A percentile compares a stretch with the other conserved stretches of the same genome.
These are phyloP conservation scores for Mycena metata DNA, from an alignment of 768 basidiomycete genomes.

Conservation along the genomic window DNA sequence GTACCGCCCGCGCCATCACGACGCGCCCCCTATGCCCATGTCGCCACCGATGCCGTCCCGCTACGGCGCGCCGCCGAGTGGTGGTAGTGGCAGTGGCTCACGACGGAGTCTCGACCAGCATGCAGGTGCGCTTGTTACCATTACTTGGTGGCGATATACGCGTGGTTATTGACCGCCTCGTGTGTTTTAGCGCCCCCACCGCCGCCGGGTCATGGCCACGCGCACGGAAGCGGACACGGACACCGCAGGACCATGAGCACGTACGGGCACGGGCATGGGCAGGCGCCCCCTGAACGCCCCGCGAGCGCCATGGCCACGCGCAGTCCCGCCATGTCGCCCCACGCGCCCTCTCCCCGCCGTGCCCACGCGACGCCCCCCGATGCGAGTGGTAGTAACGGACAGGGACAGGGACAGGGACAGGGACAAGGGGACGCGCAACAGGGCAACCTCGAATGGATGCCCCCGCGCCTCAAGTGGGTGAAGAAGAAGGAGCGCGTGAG, in stretches of 20 bases:
- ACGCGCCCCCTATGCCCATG: slow-evolving; percentile 22
- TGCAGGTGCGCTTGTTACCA: background rate
- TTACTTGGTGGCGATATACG: no score
- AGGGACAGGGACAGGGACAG: background rate
- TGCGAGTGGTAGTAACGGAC: background rate
- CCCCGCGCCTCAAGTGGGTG: slow-evolving; percentile 39
- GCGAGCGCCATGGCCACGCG: slow-evolving; percentile 34
- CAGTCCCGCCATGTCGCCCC: background rate
- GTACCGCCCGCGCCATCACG: slow-evolving; percentile 16
- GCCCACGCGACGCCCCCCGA: no score
- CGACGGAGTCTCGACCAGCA: slow-evolving; percentile 9
- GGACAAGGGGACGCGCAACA: background rate
- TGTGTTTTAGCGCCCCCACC: no score
- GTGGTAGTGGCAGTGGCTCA: slow-evolving; percentile 1
- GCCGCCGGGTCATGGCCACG: no score
- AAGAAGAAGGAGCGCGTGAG: slow-evolving; percentile 39
- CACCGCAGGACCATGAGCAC: slow-evolving; percentile 14
- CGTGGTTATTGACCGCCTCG: no score
- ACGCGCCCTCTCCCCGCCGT: background rate
- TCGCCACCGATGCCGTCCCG: slow-evolving; percentile 23
- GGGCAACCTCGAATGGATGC: slow-evolving; percentile 32
- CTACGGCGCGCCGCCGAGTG: background rate
- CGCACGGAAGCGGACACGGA: background rate
- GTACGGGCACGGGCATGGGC: no score
- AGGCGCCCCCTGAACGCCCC: slow-evolving; percentile 35